Evolutionary conservation across 1,139 yeast genomes (phyloP), one percentile per base, ranked within the genome.

Genomic region (Scheffersomyces illinoinensis): DNA sequence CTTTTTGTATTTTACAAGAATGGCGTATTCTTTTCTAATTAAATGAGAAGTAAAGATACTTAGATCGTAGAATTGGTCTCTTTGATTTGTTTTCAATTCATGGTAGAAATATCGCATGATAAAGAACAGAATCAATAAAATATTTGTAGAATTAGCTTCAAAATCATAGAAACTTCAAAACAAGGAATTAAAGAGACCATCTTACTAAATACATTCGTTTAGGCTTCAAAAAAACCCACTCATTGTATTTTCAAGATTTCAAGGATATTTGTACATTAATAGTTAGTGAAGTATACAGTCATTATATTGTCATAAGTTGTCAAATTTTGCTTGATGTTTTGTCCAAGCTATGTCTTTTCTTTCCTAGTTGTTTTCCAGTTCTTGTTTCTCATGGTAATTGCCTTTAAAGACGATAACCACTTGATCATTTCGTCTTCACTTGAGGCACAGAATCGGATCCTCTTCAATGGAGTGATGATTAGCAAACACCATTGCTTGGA

Each of bases 401-500:
- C 64, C 59, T 79, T 82, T 60, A 83, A 67, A 2, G 84, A 77
- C 3, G 82, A 81, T 51, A 85, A 70, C 88, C 88, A 85, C 57
- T 75, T 73, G 1, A 82, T 75, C 68, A 84, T 70, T 17, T 83
- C 86, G 14, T 78, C 81, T 63, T 84, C 88, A 26, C 71, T 69
- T 20, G 71, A 71, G 0, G 82, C 82, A 63, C 85, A 76, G 61
- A 85, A 76, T 50, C 85, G 68, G 26, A 81, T 63, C 55, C 85
- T 69, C 62, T 83, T 83, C 53, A 69, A 69, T 0, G 84, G 80
- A 0, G 87, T 82, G 47, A 85, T 82, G 23, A 85, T 70, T 57
- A 83, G 69, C 66, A 85, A 68, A 63, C 88, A 84, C 75, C 79
- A 82, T 52, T 66, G 64, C 61, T 78, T 82, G 10, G 81, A 68